These are phyloP conservation scores for Clohesyomyces aquaticus DNA, from an alignment of 495 filamentous ascomycete species.

Conservation along the genomic window DNA sequence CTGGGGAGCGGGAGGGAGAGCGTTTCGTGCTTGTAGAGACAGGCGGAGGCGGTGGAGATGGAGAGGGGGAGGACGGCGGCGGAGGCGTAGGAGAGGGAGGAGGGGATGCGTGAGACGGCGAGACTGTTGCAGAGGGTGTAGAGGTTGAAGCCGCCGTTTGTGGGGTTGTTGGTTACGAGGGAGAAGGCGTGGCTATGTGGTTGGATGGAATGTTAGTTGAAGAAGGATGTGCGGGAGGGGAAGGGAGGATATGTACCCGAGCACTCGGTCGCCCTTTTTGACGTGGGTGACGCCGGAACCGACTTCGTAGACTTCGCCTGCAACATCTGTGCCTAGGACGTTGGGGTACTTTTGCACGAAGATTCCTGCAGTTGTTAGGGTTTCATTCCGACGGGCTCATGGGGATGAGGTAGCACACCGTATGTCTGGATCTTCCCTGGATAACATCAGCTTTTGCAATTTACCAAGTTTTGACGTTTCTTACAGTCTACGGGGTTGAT, in stretches of 20 bases:
- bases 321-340: conserved; percentile 51
- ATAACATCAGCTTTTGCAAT: neutral
- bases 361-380: conserved; percentile 23
- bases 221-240: neutral
- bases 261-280: conserved; percentile 53
- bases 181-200: conserved; percentile 41
- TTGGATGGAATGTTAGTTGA: neutral
- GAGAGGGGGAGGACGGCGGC: conserved; percentile 59
- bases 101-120: conserved; percentile 54
- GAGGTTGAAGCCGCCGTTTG: conserved; percentile 53
- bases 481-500: conserved; percentile 53
- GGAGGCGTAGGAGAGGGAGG: conserved; percentile 51
- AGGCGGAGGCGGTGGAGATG: conserved; percentile 58
- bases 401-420: conserved; percentile 7
- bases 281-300: conserved; percentile 50
- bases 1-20: conserved; percentile 51
- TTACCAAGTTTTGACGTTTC: conserved; percentile 21
- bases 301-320: conserved; percentile 52
- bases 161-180: conserved; percentile 39
- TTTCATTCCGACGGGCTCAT: neutral
- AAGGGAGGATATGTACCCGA: conserved; percentile 39
- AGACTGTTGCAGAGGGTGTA: conserved; percentile 50
- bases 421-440: conserved; percentile 28
- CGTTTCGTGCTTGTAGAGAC: conserved; percentile 52
- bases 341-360: conserved; percentile 49